phyloP scores from a whole-genome alignment of 176 grass and related monocot species.

The Dactylis glomerata region DNA sequence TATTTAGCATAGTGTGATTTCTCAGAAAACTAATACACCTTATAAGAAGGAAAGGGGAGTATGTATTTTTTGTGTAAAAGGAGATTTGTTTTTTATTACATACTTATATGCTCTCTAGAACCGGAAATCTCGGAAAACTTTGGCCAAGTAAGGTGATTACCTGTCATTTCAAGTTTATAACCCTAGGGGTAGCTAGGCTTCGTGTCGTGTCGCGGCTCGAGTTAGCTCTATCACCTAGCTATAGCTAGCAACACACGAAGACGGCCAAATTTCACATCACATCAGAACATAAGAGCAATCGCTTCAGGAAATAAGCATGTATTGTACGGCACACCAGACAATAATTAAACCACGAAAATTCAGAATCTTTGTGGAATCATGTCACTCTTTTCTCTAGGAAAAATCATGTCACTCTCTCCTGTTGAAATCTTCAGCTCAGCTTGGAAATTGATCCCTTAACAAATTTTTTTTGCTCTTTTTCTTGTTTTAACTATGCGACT shows the following conservation, averaged over 20 bases:
- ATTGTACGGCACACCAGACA: neutral
- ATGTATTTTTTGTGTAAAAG: no score
- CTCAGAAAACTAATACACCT: no score
- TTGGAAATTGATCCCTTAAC: neutral
- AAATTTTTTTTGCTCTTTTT: neutral
- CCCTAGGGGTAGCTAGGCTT: neutral
- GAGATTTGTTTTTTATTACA: no score
- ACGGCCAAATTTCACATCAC: conserved; percentile 26
- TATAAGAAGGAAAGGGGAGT: no score
- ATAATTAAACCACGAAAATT: neutral
- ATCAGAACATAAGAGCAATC: neutral
- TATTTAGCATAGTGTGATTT: no score
- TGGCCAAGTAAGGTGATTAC: neutral
- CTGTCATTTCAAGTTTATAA: conserved; percentile 17
- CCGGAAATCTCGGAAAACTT: neutral
- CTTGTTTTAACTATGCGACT: neutral
- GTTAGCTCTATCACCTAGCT: neutral
- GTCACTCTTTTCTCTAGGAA: neutral
- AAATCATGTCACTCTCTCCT: neutral
- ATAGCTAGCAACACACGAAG: neutral
- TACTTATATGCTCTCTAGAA: no score
- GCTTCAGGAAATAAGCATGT: neutral
- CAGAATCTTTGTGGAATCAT: neutral
- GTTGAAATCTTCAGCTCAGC: conserved; percentile 7
- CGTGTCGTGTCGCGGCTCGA: conserved; percentile 25